Evolutionary conservation across 805 yeast species (phyloP).

Genomic region (Candida tammaniensis): DNA sequence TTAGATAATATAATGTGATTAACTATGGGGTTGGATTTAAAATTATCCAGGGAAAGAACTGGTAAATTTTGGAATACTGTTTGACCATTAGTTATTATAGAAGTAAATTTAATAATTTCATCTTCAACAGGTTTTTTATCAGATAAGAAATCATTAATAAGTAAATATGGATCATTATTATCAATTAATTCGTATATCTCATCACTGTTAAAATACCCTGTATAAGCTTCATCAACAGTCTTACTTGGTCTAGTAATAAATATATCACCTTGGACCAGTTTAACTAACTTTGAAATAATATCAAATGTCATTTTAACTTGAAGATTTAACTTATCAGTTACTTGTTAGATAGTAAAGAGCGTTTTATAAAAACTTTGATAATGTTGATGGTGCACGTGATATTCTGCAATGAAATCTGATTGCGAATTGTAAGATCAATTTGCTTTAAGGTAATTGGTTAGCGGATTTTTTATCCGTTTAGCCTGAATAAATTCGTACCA

Average conservation of each 20-base stretch:
- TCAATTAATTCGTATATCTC: constrained; percentile 21
- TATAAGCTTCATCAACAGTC: constrained; percentile 33
- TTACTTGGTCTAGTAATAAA: constrained; percentile 48
- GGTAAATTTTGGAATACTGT: constrained; percentile 62
- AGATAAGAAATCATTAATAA: constrained; percentile 34
- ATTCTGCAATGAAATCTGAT: constrained; percentile 8
- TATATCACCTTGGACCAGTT: constrained; percentile 27
- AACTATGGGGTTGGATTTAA: constrained; percentile 46
- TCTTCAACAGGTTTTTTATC: constrained; percentile 1
- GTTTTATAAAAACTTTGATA: too few species aligned
- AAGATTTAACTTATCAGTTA: too few species aligned
- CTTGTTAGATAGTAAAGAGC: too few species aligned
- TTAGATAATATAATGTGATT: constrained; percentile 57
- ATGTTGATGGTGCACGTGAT: constrained; percentile 7
- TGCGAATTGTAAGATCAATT: constrained; percentile 3
- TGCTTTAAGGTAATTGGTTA: not conserved
- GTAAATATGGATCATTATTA: constrained; percentile 53
- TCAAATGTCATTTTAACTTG: constrained; percentile 10
- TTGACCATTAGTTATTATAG: constrained; percentile 53
- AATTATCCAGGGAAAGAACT: constrained; percentile 39
- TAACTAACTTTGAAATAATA: constrained; percentile 28
- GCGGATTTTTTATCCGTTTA: too few species aligned
- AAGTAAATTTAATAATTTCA: constrained; percentile 17
- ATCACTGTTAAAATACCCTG: constrained; percentile 18
- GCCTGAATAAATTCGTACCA: too few species aligned